Percentiles rank a stretch among this genome's conserved stretches.
These are phyloP conservation scores for Ophiostoma perfectum DNA, from an alignment of 2,329 filamentous ascomycete species.

Conservation along the genomic window DNA sequence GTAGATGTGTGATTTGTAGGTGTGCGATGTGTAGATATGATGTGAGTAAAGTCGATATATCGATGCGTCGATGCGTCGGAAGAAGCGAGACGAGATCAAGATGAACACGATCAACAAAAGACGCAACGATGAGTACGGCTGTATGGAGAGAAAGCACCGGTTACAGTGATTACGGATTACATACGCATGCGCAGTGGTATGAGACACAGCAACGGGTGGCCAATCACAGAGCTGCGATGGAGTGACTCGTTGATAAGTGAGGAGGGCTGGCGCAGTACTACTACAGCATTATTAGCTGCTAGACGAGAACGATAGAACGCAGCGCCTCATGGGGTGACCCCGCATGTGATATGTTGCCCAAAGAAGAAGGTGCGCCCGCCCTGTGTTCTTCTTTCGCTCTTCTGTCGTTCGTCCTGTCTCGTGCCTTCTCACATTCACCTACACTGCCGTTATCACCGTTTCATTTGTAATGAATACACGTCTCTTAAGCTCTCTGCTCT, in stretches of 20 bases:
- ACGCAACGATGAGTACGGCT: neutral
- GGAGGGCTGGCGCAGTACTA: neutral
- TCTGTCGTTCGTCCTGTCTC: too few relatives aligned
- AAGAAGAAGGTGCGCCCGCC: conserved; percentile 3
- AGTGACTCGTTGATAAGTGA: neutral
- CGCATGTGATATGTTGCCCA: conserved; percentile 1
- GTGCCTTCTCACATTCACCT: too few relatives aligned
- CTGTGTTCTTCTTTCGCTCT: neutral
- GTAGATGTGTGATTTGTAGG: neutral
- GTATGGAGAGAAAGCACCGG: neutral
- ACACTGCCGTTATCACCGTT: neutral
- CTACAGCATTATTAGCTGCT: too few relatives aligned
- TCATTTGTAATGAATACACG: neutral
- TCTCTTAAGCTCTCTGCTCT: too few relatives aligned
- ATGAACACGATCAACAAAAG: neutral
- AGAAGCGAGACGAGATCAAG: neutral
- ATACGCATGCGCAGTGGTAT: neutral
- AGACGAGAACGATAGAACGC: too few relatives aligned
- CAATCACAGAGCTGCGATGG: conserved; percentile 3
- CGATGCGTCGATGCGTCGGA: neutral
- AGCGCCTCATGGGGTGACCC: neutral
- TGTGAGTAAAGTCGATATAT: neutral
- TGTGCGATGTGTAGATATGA: neutral
- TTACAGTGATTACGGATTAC: neutral
- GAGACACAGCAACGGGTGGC: neutral